phyloP scores from a whole-genome alignment of 768 basidiomycete species.

The Boletus rufocinnamomeus region DNA sequence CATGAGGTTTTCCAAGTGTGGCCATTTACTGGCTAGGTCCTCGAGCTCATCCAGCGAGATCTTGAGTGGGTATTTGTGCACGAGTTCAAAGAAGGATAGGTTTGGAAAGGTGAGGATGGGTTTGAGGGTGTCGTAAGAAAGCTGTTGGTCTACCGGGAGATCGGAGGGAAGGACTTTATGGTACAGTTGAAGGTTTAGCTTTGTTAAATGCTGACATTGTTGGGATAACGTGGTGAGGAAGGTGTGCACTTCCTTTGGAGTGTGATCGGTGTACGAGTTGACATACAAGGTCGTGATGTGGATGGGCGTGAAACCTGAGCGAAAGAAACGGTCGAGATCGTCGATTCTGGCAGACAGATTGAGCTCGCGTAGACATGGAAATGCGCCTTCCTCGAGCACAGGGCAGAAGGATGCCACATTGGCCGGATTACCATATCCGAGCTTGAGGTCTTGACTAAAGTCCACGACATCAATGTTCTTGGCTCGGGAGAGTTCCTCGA shows the following conservation, averaged over 20 bases:
- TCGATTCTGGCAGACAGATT: constrained; percentile 47
- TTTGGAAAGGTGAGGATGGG: constrained; percentile 37
- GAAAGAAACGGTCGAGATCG: constrained; percentile 49
- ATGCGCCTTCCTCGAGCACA: constrained; percentile 46
- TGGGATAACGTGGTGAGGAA: constrained; percentile 48
- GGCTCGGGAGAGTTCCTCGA: constrained; percentile 49
- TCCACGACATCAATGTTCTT: constrained; percentile 49
- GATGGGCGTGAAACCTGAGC: constrained; percentile 44
- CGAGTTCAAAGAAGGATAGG: constrained; percentile 36
- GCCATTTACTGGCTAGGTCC: constrained; percentile 47
- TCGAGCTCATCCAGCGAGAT: constrained; percentile 47
- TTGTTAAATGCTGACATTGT: constrained; percentile 48
- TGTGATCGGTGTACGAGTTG: constrained; percentile 48
- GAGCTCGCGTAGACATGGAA: constrained; percentile 55
- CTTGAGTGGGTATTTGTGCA: constrained; percentile 32
- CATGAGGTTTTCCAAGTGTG: constrained; percentile 43
- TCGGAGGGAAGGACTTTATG: constrained; percentile 17
- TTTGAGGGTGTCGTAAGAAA: constrained; percentile 39
- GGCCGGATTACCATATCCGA: constrained; percentile 47
- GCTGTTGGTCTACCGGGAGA: constrained; percentile 25
- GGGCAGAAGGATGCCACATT: constrained; percentile 52
- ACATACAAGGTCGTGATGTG: constrained; percentile 54
- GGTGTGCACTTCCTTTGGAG: constrained; percentile 42
- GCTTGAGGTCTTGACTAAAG: constrained; percentile 50
- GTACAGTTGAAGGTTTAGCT: constrained; percentile 42